Evolutionary conservation across 495 filamentous ascomycete species (phyloP).

Genomic region (Neurospora tetrasperma): DNA sequence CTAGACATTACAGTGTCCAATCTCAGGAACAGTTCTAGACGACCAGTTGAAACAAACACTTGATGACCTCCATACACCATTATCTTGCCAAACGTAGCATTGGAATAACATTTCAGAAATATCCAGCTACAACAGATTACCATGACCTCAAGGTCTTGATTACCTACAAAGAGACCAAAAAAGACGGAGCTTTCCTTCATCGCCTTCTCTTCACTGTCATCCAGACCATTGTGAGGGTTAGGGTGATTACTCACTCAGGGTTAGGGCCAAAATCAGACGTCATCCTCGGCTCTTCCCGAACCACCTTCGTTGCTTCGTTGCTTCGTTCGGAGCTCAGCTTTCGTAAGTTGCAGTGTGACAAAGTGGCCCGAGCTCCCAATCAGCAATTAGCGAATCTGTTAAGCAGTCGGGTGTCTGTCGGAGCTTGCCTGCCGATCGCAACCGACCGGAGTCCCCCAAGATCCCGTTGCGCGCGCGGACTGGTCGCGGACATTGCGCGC

Average conservation of each 20-base stretch:
- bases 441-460: background rate
- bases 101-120: too few species aligned
- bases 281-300: slow-evolving; percentile 1
- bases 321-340: background rate
- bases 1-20: background rate
- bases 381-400: background rate
- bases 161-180: too few species aligned
- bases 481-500: background rate
- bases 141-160: too few species aligned
- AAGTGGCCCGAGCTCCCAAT: background rate
- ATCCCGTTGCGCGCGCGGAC: background rate
- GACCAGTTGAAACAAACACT: background rate
- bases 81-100: too few species aligned
- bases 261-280: background rate
- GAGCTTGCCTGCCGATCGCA: background rate
- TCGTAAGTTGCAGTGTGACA: too few species aligned
- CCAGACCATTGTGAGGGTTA: too few species aligned
- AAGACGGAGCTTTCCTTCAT: background rate
- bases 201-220: background rate
- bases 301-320: background rate
- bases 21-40: background rate
- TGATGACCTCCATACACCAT: too few species aligned
- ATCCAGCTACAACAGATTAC: too few species aligned
- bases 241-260: too few species aligned
- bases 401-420: background rate